A percentile compares a stretch with the other conserved stretches of the same genome.
phyloP scores from a whole-genome alignment of 768 basidiomycete genomes.

The Pleurotus cornucopiae region DNA sequence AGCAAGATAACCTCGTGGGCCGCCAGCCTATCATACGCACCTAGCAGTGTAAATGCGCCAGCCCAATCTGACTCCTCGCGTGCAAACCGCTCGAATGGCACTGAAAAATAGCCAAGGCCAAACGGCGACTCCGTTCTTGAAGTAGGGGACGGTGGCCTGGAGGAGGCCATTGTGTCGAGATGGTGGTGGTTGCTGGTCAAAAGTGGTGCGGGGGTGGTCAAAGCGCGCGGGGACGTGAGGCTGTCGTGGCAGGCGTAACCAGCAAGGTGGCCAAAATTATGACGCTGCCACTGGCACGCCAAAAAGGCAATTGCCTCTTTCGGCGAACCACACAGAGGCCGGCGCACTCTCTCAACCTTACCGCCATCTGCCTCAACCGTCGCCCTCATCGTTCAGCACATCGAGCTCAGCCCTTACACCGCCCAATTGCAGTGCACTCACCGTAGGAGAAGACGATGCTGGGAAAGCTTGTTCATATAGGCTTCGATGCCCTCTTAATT shows the following conservation, averaged over 20 bases:
- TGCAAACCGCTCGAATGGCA: constrained; percentile 68
- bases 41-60: constrained; percentile 81
- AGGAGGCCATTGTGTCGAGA: constrained; percentile 27
- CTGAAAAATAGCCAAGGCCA: constrained; percentile 55
- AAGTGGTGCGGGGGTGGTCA: neutral
- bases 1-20: constrained; percentile 1
- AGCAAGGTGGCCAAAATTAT: constrained; percentile 1
- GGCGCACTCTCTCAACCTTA: neutral
- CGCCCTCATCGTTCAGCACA: neutral
- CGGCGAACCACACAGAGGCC: neutral
- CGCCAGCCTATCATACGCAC: constrained; percentile 34
- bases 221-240: neutral
- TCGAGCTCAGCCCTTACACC: neutral
- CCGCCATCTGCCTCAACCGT: neutral
- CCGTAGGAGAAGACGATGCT: constrained; percentile 7
- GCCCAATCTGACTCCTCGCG: constrained; percentile 78
- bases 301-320: constrained; percentile 6
- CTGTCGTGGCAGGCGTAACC: constrained; percentile 7
- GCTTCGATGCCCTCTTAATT: constrained; percentile 75
- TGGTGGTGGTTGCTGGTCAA: neutral
- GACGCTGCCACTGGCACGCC: neutral
- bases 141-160: constrained; percentile 38
- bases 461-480: constrained; percentile 49
- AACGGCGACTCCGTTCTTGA: constrained; percentile 21
- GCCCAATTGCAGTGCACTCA: neutral